Conservation (phyloP, 805 yeast genomes). For the Zygotorulaspora danielsina region DNA sequence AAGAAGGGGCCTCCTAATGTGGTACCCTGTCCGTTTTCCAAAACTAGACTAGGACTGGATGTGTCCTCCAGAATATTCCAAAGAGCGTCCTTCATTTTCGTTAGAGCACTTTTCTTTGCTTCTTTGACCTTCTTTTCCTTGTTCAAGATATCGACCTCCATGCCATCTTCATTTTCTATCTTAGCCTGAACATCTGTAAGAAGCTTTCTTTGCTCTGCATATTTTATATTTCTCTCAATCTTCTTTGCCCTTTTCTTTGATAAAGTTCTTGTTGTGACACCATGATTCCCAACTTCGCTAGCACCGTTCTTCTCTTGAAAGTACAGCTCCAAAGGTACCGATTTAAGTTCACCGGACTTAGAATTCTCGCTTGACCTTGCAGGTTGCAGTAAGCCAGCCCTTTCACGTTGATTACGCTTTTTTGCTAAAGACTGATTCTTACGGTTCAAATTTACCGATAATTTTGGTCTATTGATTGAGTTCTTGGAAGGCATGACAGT, state of each 20-base stretch:
- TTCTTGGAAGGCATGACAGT: constrained; percentile 71
- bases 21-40: constrained; percentile 67
- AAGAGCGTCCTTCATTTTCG: constrained; percentile 54
- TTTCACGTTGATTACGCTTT: constrained; percentile 52
- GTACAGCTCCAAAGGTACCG: constrained; percentile 42
- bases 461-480: constrained; percentile 76
- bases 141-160: constrained; percentile 42
- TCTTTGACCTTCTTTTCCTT: constrained; percentile 24
- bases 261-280: constrained; percentile 52
- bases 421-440: constrained; percentile 49
- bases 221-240: constrained; percentile 72
- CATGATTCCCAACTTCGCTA: constrained; percentile 11
- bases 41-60: constrained; percentile 43
- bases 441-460: constrained; percentile 46
- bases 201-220: constrained; percentile 55
- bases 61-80: constrained; percentile 69
- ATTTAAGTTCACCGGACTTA: constrained; percentile 40
- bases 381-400: constrained; percentile 39
- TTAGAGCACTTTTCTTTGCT: constrained; percentile 38
- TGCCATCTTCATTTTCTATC: constrained; percentile 39
- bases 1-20: constrained; percentile 74
- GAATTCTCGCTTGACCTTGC: constrained; percentile 45
- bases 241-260: constrained; percentile 77
- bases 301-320: constrained; percentile 31
- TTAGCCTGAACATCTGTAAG: constrained; percentile 47